These are phyloP conservation scores for Hibiscus tridactylites DNA, from an alignment of 345 rosid species.

Conservation along the genomic window DNA sequence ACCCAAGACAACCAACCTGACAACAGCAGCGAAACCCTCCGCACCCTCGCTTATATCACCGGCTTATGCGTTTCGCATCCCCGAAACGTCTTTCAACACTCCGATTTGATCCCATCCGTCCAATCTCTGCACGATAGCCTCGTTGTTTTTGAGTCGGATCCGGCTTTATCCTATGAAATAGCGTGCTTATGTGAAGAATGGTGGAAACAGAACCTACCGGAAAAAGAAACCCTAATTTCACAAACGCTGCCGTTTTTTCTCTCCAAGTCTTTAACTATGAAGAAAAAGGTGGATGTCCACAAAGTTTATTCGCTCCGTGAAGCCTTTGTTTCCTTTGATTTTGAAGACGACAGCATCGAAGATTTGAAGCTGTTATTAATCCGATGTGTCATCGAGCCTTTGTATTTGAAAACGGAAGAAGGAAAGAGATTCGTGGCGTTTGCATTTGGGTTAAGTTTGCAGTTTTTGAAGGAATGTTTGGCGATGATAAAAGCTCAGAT, in stretches of 20 bases:
- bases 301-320: slow-evolving; percentile 67
- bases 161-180: slow-evolving; percentile 48
- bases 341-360: slow-evolving; percentile 80
- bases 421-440: slow-evolving; percentile 72
- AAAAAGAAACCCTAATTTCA: slow-evolving; percentile 55
- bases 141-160: slow-evolving; percentile 61
- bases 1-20: not conserved
- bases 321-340: slow-evolving; percentile 68
- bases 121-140: slow-evolving; percentile 60
- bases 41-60: slow-evolving; percentile 32
- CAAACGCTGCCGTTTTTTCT: slow-evolving; percentile 72
- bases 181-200: slow-evolving; percentile 64
- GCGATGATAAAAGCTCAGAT: slow-evolving; percentile 85
- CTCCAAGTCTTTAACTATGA: slow-evolving; percentile 66
- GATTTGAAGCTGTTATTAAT: slow-evolving; percentile 69
- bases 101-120: slow-evolving; percentile 49
- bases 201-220: slow-evolving; percentile 64
- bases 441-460: slow-evolving; percentile 64
- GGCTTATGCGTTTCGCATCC: slow-evolving; percentile 48
- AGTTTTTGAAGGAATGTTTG: slow-evolving; percentile 64
- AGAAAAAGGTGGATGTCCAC: slow-evolving; percentile 80
- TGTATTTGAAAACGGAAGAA: slow-evolving; percentile 71
- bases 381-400: slow-evolving; percentile 69
- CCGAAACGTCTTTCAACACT: slow-evolving; percentile 31
- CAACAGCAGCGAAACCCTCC: slow-evolving; percentile 28